Evolutionary conservation across 345 rosid species (phyloP).

Genomic region (Hypericum androsaemum): DNA sequence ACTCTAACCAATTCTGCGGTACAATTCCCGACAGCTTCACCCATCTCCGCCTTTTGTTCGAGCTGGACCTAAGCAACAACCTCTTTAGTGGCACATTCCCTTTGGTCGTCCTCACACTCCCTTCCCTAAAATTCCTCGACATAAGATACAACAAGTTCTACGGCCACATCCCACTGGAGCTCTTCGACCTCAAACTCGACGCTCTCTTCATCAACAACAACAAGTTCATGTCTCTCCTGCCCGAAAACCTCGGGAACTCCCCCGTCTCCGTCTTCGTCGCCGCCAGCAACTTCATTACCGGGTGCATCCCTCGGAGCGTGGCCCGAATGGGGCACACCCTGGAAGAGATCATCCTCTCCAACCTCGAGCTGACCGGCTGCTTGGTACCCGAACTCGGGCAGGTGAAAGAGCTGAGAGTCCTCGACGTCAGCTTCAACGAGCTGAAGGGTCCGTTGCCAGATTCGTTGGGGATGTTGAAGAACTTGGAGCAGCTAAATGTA

Average conservation of each 20-base stretch:
- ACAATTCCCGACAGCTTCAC: constrained; percentile 39
- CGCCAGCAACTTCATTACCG: constrained; percentile 53
- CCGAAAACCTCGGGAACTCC: constrained; percentile 66
- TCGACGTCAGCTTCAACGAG: constrained; percentile 59
- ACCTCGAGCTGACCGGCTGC: constrained; percentile 57
- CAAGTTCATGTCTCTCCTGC: constrained; percentile 52
- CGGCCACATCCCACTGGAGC: constrained; percentile 43
- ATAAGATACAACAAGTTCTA: constrained; percentile 53
- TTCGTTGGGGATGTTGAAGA: constrained; percentile 56
- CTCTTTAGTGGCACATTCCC: constrained; percentile 59
- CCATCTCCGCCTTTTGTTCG: constrained; percentile 40
- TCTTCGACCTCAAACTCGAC: constrained; percentile 65
- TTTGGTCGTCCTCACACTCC: constrained; percentile 38
- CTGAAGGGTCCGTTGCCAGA: constrained; percentile 63
- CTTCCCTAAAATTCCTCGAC: constrained; percentile 72
- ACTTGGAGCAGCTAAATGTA: constrained; percentile 64
- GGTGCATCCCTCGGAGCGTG: constrained; percentile 64
- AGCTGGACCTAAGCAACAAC: constrained; percentile 79
- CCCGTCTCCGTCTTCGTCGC: constrained; percentile 66
- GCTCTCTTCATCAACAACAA: constrained; percentile 80
- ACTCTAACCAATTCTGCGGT: constrained; percentile 64
- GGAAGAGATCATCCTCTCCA: constrained; percentile 39
- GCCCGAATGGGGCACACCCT: constrained; percentile 53
- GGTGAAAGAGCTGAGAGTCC: constrained; percentile 45
- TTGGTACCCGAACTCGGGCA: constrained; percentile 45